Conservation (phyloP, 2,329 filamentous ascomycete genomes). For the Alternaria atra region DNA sequence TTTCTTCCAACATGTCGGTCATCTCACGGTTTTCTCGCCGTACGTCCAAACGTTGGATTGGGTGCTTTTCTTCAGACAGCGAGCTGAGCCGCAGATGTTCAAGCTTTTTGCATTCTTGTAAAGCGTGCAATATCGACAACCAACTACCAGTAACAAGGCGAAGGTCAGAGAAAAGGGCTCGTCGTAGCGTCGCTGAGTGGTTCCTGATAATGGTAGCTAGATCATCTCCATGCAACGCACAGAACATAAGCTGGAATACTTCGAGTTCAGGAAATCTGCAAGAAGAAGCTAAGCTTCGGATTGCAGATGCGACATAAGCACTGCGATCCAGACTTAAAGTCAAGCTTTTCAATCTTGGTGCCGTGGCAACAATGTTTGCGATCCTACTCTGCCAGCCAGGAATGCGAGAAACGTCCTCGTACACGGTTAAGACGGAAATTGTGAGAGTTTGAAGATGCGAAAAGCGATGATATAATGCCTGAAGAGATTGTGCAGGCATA, state of each 20-base stretch:
- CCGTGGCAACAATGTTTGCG: constrained; percentile 29
- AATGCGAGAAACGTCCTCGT: constrained; percentile 18
- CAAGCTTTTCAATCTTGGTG: constrained; percentile 28
- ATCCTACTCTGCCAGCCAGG: constrained; percentile 36
- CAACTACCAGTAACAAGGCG: constrained; percentile 27
- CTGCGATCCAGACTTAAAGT: constrained; percentile 32
- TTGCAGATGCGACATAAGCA: constrained; percentile 24
- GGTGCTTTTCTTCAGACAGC: constrained; percentile 9
- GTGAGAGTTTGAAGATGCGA: constrained; percentile 24
- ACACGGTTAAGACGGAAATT: constrained; percentile 27
- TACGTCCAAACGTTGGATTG: neutral
- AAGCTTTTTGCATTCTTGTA: constrained; percentile 15
- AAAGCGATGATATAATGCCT: constrained; percentile 25
- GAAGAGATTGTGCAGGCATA: constrained; percentile 16
- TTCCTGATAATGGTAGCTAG: constrained; percentile 22
- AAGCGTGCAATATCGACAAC: constrained; percentile 17
- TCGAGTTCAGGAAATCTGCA: constrained; percentile 22
- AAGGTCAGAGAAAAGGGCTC: constrained; percentile 21
- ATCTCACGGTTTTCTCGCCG: constrained; percentile 6
- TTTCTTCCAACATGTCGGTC: constrained; percentile 17
- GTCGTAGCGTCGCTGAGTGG: constrained; percentile 25
- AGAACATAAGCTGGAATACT: constrained; percentile 27
- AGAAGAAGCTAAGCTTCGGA: constrained; percentile 25
- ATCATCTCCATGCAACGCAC: constrained; percentile 24
- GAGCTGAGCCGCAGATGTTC: constrained; percentile 15